A percentile compares a stretch with the other conserved stretches of the same genome.
These are phyloP conservation scores for Yamadazyma buinensis DNA, from an alignment of 1,139 yeast species.

Conservation along the genomic window DNA sequence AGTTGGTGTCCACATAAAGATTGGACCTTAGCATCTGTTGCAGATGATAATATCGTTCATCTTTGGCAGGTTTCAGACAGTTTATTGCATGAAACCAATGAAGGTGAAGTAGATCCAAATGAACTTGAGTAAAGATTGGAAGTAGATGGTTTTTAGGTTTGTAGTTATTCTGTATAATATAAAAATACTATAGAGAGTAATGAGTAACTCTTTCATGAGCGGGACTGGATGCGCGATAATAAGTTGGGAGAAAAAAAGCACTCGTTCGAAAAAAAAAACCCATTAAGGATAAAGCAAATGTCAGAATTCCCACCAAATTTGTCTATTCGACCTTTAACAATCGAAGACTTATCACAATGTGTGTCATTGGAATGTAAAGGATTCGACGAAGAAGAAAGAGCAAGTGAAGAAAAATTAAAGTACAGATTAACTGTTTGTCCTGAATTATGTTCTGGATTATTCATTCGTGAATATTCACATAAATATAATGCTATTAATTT, in stretches of 20 bases:
- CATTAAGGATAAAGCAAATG: too few relatives aligned
- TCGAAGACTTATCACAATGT: conserved; percentile 65
- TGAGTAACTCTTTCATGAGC: too few relatives aligned
- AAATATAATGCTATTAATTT: conserved; percentile 43
- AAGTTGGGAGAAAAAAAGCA: too few relatives aligned
- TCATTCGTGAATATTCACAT: conserved; percentile 61
- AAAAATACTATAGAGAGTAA: too few relatives aligned
- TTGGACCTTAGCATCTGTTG: conserved; percentile 71
- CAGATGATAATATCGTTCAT: conserved; percentile 76
- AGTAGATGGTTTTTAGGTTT: not conserved
- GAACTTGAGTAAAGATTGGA: conserved; percentile 12
- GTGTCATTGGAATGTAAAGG: conserved; percentile 62
- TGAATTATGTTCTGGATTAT: conserved; percentile 84
- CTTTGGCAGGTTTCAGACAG: conserved; percentile 65
- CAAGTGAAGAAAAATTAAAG: conserved; percentile 56
- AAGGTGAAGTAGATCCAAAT: conserved; percentile 14
- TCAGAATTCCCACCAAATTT: conserved; percentile 53
- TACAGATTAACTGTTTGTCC: conserved; percentile 82
- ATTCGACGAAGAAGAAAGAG: conserved; percentile 60
- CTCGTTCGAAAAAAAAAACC: too few relatives aligned
- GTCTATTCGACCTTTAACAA: conserved; percentile 76
- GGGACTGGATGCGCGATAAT: too few relatives aligned
- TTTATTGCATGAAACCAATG: conserved; percentile 36
- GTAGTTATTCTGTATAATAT: too few relatives aligned
- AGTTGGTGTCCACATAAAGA: conserved; percentile 67